Evolutionary conservation across 306 rosid genomes (phyloP).

Genomic region (Dalbergia cultrata): DNA sequence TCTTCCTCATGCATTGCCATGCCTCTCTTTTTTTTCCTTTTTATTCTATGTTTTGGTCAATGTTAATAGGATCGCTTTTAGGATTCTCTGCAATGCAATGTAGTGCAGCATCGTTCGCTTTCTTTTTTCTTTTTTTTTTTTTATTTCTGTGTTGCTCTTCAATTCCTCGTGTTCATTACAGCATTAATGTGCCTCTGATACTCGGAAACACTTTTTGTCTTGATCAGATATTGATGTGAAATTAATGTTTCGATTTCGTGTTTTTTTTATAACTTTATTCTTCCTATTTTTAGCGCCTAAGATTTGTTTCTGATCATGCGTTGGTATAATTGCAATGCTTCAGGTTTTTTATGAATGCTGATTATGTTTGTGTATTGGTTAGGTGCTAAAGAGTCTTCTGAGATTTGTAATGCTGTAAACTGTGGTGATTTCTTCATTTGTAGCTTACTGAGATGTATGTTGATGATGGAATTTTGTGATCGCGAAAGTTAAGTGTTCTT

Average conservation of each 20-base stretch:
- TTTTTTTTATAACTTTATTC: too few relatives aligned
- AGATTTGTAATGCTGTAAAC: slow-evolving; percentile 29
- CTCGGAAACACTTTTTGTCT: neutral
- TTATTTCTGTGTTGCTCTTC: neutral
- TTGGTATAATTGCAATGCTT: too few relatives aligned
- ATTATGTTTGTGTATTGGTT: neutral
- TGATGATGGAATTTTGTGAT: slow-evolving; percentile 41
- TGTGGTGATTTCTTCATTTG: slow-evolving; percentile 50
- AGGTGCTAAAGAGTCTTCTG: slow-evolving; percentile 7
- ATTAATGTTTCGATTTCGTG: neutral
- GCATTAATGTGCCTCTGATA: neutral
- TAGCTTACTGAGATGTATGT: slow-evolving; percentile 30
- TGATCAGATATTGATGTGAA: neutral
- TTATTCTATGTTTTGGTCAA: neutral
- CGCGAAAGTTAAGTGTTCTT: slow-evolving; percentile 45
- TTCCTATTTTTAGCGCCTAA: neutral
- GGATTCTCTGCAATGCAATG: too few relatives aligned
- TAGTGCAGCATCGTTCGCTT: neutral
- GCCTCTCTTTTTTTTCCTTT: neutral
- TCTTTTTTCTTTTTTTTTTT: neutral
- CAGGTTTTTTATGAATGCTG: neutral
- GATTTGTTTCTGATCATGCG: neutral
- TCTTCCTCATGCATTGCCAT: neutral
- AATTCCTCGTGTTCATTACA: neutral
- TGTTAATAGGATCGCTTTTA: neutral